Conservation (phyloP, 176 grass and related monocot genomes). For the Thinopyrum elongatum region DNA sequence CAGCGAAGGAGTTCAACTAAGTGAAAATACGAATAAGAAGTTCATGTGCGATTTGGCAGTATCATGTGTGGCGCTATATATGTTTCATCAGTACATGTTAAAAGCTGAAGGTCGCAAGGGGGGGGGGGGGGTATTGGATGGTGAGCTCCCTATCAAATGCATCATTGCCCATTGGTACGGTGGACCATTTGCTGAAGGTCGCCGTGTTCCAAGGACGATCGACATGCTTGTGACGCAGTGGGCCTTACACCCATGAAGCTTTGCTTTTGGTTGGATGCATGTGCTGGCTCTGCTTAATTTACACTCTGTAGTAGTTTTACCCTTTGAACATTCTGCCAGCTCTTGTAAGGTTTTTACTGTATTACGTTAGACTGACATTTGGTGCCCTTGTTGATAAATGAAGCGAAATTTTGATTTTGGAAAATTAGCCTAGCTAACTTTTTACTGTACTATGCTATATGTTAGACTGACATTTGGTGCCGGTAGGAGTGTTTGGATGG, state of each 20-base stretch:
- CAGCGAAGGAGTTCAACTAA: too few species aligned
- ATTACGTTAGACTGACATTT: too few species aligned
- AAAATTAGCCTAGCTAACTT: too few species aligned
- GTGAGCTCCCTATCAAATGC: background rate
- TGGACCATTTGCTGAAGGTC: background rate
- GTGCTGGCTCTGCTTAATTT: background rate
- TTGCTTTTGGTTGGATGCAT: background rate
- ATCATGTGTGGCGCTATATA: too few species aligned
- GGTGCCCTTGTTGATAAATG: background rate
- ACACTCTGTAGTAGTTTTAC: background rate
- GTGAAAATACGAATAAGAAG: too few species aligned
- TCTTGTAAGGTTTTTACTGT: too few species aligned
- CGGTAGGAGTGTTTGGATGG: too few species aligned
- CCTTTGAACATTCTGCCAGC: background rate
- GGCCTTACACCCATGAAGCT: background rate
- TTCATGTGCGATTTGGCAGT: too few species aligned
- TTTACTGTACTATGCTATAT: too few species aligned
- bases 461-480: background rate
- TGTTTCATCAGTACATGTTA: too few species aligned
- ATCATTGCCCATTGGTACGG: background rate
- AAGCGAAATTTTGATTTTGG: background rate
- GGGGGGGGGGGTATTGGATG: too few species aligned
- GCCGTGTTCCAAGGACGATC: background rate
- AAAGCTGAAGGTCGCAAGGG: too few species aligned
- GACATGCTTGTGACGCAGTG: background rate